Conservation (phyloP, 2,329 filamentous ascomycete genomes). For the Macrophomina phaseolina region DNA sequence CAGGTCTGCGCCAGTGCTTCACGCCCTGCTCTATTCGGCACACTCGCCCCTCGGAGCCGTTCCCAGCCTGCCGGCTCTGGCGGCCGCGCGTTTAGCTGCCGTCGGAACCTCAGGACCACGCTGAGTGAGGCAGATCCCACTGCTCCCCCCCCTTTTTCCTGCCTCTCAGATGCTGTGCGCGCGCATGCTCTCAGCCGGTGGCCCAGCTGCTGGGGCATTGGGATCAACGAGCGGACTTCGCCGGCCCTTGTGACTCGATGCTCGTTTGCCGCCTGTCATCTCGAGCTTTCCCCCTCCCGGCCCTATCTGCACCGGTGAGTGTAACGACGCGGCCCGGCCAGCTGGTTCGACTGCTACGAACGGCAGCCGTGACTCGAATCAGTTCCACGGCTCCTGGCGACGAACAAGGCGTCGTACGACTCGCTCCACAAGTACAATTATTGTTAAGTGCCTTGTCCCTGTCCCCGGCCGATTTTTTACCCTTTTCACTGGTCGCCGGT, state of each 20-base stretch:
- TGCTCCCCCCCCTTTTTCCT: not conserved
- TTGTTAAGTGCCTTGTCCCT: slow-evolving; percentile 21
- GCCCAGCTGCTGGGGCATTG: not conserved
- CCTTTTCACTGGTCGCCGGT: not conserved
- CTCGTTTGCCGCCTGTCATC: slow-evolving; percentile 24
- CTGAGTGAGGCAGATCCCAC: not conserved
- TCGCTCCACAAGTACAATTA: slow-evolving; percentile 20
- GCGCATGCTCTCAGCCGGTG: not conserved
- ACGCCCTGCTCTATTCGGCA: slow-evolving; percentile 3
- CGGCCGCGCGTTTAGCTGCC: slow-evolving; percentile 1
- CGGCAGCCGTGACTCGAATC: slow-evolving; percentile 20
- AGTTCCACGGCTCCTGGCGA: slow-evolving; percentile 18
- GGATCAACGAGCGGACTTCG: slow-evolving; percentile 25
- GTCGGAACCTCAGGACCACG: not conserved
- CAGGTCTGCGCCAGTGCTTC: slow-evolving; percentile 6
- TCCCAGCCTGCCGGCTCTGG: not conserved
- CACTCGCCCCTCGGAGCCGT: not conserved
- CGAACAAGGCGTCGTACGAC: slow-evolving; percentile 22
- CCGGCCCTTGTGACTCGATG: slow-evolving; percentile 19
- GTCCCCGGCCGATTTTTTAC: slow-evolving; percentile 8
- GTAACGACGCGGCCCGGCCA: slow-evolving; percentile 9
- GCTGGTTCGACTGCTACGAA: slow-evolving; percentile 6
- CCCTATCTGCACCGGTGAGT: slow-evolving; percentile 21
- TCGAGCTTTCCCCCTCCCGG: slow-evolving; percentile 18
- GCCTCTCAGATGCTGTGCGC: not conserved